These are phyloP conservation scores for Lasiosphaeria miniovina DNA, from an alignment of 495 filamentous ascomycete species.

Conservation along the genomic window DNA sequence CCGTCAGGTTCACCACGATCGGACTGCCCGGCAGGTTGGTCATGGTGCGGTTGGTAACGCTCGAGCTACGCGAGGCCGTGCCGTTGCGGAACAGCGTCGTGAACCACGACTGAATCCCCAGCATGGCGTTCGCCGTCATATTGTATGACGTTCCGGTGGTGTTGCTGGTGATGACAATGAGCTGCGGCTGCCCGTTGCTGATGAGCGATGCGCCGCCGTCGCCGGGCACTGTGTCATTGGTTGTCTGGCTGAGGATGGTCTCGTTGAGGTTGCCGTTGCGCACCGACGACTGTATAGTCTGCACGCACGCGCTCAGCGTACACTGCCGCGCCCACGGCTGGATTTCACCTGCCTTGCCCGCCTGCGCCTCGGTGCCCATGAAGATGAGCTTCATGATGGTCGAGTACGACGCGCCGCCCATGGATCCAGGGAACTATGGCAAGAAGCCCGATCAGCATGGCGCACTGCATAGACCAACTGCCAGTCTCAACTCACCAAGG, in stretches of 20 bases:
- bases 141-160: slow-evolving; percentile 7
- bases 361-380: slow-evolving; percentile 24
- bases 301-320: slow-evolving; percentile 18
- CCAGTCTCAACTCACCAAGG: slow-evolving; percentile 5
- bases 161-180: slow-evolving; percentile 10
- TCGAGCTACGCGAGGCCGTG: slow-evolving; percentile 13
- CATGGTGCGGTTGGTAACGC: slow-evolving; percentile 16
- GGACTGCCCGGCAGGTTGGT: slow-evolving; percentile 3
- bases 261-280: slow-evolving; percentile 19
- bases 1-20: slow-evolving; percentile 26
- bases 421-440: slow-evolving; percentile 14
- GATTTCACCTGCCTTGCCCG: slow-evolving; percentile 6
- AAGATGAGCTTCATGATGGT: slow-evolving; percentile 30
- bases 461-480: neutral
- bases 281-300: slow-evolving; percentile 13
- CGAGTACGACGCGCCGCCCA: slow-evolving; percentile 21
- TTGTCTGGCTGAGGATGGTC: slow-evolving; percentile 2
- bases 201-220: neutral
- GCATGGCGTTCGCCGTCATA: slow-evolving; percentile 16
- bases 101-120: slow-evolving; percentile 24
- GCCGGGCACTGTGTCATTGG: slow-evolving; percentile 16
- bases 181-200: neutral
- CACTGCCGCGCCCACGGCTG: slow-evolving; percentile 27
- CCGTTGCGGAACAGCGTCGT: slow-evolving; percentile 17
- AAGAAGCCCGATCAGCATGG: neutral